Evolutionary conservation across 2,329 filamentous ascomycete species (phyloP), one percentile per base, ranked within the genome.

Genomic region (Colletotrichum sp.): DNA sequence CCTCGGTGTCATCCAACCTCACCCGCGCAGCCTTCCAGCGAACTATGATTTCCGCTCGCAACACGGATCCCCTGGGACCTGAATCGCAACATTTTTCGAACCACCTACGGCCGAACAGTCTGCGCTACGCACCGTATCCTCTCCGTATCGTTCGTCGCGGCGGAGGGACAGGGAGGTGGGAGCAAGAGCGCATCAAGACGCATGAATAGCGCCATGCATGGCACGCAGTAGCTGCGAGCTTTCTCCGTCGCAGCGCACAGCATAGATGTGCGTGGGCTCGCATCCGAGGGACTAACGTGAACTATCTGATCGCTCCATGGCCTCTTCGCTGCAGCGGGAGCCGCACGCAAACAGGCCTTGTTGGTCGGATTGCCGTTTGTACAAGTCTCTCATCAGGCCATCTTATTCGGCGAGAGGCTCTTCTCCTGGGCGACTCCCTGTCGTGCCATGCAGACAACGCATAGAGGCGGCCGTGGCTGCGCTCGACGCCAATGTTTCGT

Each of bases 201-300:
- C 73, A 76, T 76, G 64, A 73, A 76, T 72, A 64, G 73, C 73
- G 73, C 70, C 57, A 76, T 76, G 73, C 73, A 76, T 64, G 73
- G 64, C 69, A 36, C 44, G 24, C 70, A 68, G 64, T 64, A 73
- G 64, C 64, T 68, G 70, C 73, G 70, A 73, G 73, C 73, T 59
- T 64, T 64, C 57, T 39, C 64, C 64, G 49, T 32, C 60, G 32
- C 70, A 65, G 64, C 44, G 73, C 73, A 76, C 73, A 76, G 59
- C 70, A 76, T 73, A 63, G 57, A 65, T 65, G 73, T 63, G 70
- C 73, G 66, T 73, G 65, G 32, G 64, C 70, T 73, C 70, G 64
- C 70, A 73, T 69, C 64, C 70, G 73, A 69, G 49, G 63, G 49
- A 57, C 44, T 68, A 55, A 71, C 26, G 28, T 67, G 55, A 55